Evolutionary conservation across 345 rosid genomes (phyloP), one percentile per base, ranked within the genome.

Genomic region (Mangifera indica): DNA sequence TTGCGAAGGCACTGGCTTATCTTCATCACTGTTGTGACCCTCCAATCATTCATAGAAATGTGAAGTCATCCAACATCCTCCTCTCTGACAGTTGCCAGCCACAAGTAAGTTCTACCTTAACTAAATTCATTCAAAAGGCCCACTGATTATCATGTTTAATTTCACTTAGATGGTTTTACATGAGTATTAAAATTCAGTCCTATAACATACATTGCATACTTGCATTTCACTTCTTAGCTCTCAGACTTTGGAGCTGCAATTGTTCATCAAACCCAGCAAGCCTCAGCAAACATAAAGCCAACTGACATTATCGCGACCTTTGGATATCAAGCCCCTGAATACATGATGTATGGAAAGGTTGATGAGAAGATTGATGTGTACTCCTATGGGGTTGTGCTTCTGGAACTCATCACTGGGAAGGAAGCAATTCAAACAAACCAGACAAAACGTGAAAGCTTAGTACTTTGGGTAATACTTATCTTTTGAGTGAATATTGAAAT

Each of bases 331-430:
- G 84, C 82, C 13, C 87, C 84, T 0, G 87, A 81, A 71, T 78
- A 83, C 54, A 48, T 81, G 72, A 80, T 81, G 80, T 81, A 76
- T 26, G 82, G 85, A 58, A 75, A 81, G 61, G 74, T 81, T 63
- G 85, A 81, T 37, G 85, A 81, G 70, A 84, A 82, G 78, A 74
- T 76, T 37, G 84, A 82, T 56, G 81, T 84, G 44, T 80, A 84
- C 76, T 78, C 85, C 24, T 82, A 67, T 60, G 87, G 85, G 45
- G 82, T 84, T 71, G 84, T 82, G 67, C 85, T 84, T 15, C 81
- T 82, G 62, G 87, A 84, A 66, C 87, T 82, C 24, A 80, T 84
- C 46, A 72, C 82, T 10, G 87, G 83, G 58, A 77, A 72, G 72
- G 80, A 78, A 11, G 82, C 80, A 10, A 76, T 73, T 75, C 84